Evolutionary conservation across 192 early-diverging fungal species (phyloP).

Genomic region (Phlyctochytrium planicorne): DNA sequence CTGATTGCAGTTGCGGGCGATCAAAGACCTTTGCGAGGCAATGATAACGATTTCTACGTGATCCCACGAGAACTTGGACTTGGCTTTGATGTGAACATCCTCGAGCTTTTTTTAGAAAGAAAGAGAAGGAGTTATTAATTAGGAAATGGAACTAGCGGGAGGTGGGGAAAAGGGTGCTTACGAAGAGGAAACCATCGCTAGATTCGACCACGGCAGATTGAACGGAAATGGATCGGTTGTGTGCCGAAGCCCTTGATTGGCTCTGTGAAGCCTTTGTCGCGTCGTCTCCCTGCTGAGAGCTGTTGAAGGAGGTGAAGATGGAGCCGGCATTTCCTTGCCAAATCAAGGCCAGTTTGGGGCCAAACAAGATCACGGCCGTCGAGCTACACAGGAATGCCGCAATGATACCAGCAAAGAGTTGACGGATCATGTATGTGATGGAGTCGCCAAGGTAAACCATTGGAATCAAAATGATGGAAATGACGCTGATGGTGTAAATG

Average conservation of each 20-base stretch:
- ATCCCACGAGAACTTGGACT: neutral
- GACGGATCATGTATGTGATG: neutral
- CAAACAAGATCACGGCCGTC: neutral
- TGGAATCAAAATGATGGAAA: neutral
- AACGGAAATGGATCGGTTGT: neutral
- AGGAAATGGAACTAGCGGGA: neutral
- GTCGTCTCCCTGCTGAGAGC: no score
- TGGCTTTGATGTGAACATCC: neutral
- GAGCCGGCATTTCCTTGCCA: neutral
- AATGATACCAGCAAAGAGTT: neutral
- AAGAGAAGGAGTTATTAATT: neutral
- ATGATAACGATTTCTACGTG: neutral
- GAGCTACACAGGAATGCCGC: neutral
- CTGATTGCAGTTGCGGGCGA: conserved; percentile 1
- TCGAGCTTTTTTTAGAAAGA: neutral
- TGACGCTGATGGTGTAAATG: conserved; percentile 2
- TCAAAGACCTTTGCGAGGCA: neutral
- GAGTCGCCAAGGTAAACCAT: neutral
- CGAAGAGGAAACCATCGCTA: neutral
- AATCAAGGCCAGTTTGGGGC: neutral
- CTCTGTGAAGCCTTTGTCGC: no score
- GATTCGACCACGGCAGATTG: neutral
- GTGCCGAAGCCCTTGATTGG: no score
- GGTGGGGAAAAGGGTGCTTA: neutral
- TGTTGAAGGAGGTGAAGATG: no score